These are phyloP conservation scores for Clitoria ternatea DNA, from an alignment of 306 rosid genomes.

Conservation along the genomic window DNA sequence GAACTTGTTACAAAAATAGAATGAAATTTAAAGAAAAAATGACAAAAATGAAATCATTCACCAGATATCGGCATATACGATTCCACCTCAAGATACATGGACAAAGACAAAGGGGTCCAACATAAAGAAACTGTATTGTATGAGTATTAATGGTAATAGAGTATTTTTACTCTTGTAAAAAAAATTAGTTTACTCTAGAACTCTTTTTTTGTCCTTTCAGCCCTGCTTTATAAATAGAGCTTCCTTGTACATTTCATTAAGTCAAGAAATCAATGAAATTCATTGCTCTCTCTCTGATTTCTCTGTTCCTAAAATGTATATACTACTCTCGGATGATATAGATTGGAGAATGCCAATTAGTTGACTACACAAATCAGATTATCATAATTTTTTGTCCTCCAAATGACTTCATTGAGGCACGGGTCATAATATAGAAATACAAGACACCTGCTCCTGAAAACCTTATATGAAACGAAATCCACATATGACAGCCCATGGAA, in stretches of 20 bases:
- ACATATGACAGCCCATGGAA: neutral
- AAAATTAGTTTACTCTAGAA: too few relatives aligned
- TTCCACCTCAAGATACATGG: slow-evolving; percentile 5
- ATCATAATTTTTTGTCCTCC: neutral
- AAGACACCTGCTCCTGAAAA: neutral
- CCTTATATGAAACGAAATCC: neutral
- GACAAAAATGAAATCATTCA: neutral
- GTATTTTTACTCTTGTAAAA: too few relatives aligned
- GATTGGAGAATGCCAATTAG: neutral
- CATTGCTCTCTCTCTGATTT: too few relatives aligned
- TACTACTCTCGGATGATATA: neutral
- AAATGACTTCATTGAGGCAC: neutral
- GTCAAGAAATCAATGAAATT: too few relatives aligned
- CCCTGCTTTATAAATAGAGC: too few relatives aligned
- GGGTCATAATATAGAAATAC: neutral
- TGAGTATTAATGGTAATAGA: too few relatives aligned
- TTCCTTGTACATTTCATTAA: too few relatives aligned
- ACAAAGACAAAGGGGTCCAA: neutral
- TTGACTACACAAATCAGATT: neutral
- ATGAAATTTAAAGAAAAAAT: neutral
- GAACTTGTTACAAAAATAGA: neutral
- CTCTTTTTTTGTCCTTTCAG: too few relatives aligned
- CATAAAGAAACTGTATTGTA: neutral
- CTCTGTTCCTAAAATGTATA: neutral
- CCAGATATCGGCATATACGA: slow-evolving; percentile 20